These are phyloP conservation scores for Ceratobasidium sp. DNA, from an alignment of 1,284 basidiomycete genomes.

Conservation along the genomic window DNA sequence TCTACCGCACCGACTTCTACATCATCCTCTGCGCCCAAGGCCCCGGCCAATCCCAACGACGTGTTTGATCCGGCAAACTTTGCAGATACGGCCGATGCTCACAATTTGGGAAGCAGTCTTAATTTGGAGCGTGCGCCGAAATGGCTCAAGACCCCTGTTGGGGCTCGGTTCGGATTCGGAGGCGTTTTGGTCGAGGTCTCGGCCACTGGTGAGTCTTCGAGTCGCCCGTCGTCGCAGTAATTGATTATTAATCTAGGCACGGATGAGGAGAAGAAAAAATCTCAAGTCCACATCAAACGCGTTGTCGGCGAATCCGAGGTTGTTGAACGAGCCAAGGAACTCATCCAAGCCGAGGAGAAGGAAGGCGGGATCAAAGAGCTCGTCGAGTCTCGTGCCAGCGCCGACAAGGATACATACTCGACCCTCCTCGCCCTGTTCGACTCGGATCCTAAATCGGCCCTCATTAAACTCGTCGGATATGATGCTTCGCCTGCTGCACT, in stretches of 20 bases:
- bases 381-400: slow-evolving; percentile 56
- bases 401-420: slow-evolving; percentile 41
- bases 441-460: slow-evolving; percentile 86
- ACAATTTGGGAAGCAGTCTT: slow-evolving; percentile 63
- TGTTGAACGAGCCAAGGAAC: slow-evolving; percentile 75
- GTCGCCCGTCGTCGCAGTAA: background rate
- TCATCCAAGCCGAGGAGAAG: slow-evolving; percentile 75
- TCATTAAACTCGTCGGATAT: slow-evolving; percentile 87
- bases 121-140: slow-evolving; percentile 92
- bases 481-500: slow-evolving; percentile 42
- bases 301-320: slow-evolving; percentile 81
- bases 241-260: slow-evolving; percentile 53
- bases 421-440: slow-evolving; percentile 82
- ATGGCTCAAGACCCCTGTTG: slow-evolving; percentile 89
- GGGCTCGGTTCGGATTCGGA: slow-evolving; percentile 90
- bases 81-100: slow-evolving; percentile 40
- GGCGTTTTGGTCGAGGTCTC: slow-evolving; percentile 83
- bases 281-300: slow-evolving; percentile 75
- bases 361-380: slow-evolving; percentile 61
- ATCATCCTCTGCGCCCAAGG: slow-evolving; percentile 53
- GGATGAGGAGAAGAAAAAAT: slow-evolving; percentile 78
- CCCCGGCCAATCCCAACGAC: slow-evolving; percentile 80
- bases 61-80: slow-evolving; percentile 48
- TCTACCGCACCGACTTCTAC: slow-evolving; percentile 59
- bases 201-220: slow-evolving; percentile 52